Evolutionary conservation across 345 rosid species (phyloP), one percentile per base, ranked within the genome.

Genomic region (Stellera chamaejasme): DNA sequence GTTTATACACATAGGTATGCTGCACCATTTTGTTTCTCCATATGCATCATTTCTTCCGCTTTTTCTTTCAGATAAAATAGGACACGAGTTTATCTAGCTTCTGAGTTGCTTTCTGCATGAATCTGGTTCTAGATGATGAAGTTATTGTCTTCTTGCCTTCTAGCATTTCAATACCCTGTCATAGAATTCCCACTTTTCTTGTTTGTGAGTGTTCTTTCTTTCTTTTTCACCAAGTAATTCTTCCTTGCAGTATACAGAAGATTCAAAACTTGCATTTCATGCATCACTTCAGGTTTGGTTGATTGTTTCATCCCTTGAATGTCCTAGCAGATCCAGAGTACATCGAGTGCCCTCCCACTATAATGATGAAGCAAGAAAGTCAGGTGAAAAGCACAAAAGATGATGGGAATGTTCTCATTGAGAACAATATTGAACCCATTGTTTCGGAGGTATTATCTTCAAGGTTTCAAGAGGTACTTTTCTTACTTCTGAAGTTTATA

Each of bases 1-100:
- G 69, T 92, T 85, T 72, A 86, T 92, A 66, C 98, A 92, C 72
- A 92, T 92, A 76, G 98, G 98, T 92, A 77, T 2, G 7, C 48
- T 45, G 23, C 52, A 49, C 52, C 10, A 49, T 14, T 49, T 14
- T 49, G 13, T 9, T 19, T n/a, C 4, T 10, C 52, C 19, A 10
- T 49, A 1, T 9, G 10, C 25, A 10, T 19, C 23, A 49, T n/a
- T 25, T 32, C 39, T 32, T 32, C 3, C 2, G 7, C 39, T 32
- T 32, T 32, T 8, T 32, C 39, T 32, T 32, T 32, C 9, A 32
- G 5, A 32, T 32, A 32, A 3, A 32, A 5, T 8, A 32, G 39
- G 39, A 8, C 9, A 32, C 9, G 9, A 32, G 39, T 32, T 32
- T 8, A 2, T 5, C 39, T 32, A 32, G 39, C 9, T 32, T 32